Conservation (phyloP, 495 filamentous ascomycete species). For the Lasiosphaeria ovina region DNA sequence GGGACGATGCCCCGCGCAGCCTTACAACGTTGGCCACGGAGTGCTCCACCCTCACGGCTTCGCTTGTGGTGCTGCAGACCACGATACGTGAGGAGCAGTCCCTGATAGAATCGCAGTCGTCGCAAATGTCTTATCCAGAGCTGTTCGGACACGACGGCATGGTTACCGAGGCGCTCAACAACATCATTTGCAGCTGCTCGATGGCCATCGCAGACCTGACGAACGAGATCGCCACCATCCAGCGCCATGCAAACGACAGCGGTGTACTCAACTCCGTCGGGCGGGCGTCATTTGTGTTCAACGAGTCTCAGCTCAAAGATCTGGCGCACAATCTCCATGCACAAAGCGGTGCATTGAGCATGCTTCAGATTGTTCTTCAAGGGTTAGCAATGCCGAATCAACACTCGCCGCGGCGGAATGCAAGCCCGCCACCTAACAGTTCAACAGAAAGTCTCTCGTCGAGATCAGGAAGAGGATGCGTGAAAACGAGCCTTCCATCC, state of each 20-base stretch:
- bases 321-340: neutral
- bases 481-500: neutral
- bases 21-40: neutral
- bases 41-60: neutral
- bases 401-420: neutral
- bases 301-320: neutral
- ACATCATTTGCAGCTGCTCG: neutral
- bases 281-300: neutral
- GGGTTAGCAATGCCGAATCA: neutral
- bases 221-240: neutral
- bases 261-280: neutral
- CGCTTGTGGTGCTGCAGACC: neutral
- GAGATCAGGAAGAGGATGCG: neutral
- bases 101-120: neutral
- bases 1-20: neutral
- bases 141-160: neutral
- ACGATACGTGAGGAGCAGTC: neutral
- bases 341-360: neutral
- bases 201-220: neutral
- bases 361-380: neutral
- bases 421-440: neutral
- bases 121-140: neutral
- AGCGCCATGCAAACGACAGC: neutral
- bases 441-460: neutral
- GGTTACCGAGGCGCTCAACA: neutral